Base-by-base conservation (phyloP, 208 protist genomes). In the Hexamita inflata region DNA sequence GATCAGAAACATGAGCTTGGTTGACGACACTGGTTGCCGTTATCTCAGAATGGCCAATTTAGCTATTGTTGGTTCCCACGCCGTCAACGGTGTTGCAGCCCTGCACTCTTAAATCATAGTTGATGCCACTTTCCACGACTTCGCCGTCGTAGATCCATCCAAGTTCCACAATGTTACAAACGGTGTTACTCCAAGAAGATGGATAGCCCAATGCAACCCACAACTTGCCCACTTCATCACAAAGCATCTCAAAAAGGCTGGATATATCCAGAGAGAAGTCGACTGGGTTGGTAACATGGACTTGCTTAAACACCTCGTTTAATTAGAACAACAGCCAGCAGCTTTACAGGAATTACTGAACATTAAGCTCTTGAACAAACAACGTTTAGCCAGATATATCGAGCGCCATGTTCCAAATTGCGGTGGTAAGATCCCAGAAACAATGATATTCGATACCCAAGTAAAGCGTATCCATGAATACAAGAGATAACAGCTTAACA, bases 401-500 rank as follows among this genome's bases (percentile, higher is more conserved):
- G 39, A 88, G 70, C 53, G 83, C 38, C 41, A 70, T 49, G 40
- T 70, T 11, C 1, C 15, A 28, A 45, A 53, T 32, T 78, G 78
- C 73, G 84, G 79, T 32, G 65, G 87, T 57, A 74, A 79, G 29
- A 65, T 90, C 15, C 49, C 81, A 73, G 45, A 53, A 13, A 74
- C 87, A 68, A 77, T 82, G 32, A 49, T 91, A 28, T 90, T 89
- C 73, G 87, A 90, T 80, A 64, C 74, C 38, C 79, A 82, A 57
- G 87, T 91, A 34, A 92, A 92, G 83, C 76, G 90, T 65, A 90
- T 93, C 80, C 90, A 93, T 76, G 89, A 93, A 80, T 93, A 93
- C 82, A 93, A 92, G 81, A 74, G 90, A n/a, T 89, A 92, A 77
- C 66, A 89, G 2, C 34, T 92, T 1, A 92, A 92, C 68, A 83